Percentiles rank a stretch among this genome's conserved stretches.
Evolutionary conservation across 2,329 filamentous ascomycete genomes (phyloP).

Genomic region (Cladophialophora yegresii): DNA sequence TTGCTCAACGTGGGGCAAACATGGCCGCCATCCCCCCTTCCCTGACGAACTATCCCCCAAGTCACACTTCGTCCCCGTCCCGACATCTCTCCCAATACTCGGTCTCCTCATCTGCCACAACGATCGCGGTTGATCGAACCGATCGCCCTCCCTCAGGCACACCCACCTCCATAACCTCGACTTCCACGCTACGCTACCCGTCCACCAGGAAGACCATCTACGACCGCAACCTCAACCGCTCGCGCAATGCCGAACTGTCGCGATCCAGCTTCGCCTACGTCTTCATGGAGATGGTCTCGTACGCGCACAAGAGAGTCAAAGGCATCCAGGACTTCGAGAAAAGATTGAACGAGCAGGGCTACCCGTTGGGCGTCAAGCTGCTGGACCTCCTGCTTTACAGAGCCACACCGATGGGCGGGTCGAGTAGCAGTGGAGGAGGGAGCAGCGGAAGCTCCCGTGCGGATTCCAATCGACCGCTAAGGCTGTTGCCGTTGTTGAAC

Average conservation of each 20-base stretch:
- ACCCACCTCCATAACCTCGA: constrained; percentile 45
- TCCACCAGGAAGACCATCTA: constrained; percentile 97
- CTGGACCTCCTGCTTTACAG: constrained; percentile 93
- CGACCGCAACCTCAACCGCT: constrained; percentile 89
- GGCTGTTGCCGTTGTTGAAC: constrained; percentile 87
- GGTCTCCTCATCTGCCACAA: constrained; percentile 16
- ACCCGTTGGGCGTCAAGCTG: constrained; percentile 88
- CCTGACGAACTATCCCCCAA: constrained; percentile 30
- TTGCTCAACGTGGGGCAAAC: no score
- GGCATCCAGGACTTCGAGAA: constrained; percentile 93
- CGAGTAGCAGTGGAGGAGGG: constrained; percentile 38
- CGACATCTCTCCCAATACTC: constrained; percentile 31
- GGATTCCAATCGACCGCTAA: constrained; percentile 73
- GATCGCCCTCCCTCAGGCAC: constrained; percentile 41
- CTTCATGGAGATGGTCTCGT: constrained; percentile 94
- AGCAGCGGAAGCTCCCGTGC: constrained; percentile 60
- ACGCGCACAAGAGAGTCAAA: constrained; percentile 86
- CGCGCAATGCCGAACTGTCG: constrained; percentile 83
- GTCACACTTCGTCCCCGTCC: constrained; percentile 34
- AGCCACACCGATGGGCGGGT: constrained; percentile 72
- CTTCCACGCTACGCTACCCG: constrained; percentile 71
- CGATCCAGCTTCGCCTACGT: constrained; percentile 93
- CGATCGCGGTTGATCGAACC: constrained; percentile 40
- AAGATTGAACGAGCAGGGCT: constrained; percentile 84
- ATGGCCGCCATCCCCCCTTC: constrained; percentile 24